Evolutionary conservation across 306 rosid species (phyloP).

Genomic region (Gastrolobium villosum): DNA sequence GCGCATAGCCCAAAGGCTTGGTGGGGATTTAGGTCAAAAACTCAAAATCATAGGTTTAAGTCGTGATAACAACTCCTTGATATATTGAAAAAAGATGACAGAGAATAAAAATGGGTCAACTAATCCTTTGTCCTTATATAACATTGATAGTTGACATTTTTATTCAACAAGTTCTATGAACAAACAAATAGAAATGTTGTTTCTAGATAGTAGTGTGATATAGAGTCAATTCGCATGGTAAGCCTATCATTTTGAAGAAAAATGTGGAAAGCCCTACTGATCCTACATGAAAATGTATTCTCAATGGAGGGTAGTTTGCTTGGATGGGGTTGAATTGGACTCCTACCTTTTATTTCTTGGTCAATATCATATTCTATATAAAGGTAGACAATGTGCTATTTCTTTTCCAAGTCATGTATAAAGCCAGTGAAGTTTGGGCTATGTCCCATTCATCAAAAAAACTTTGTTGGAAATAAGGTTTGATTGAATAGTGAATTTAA

Average conservation of each 20-base stretch:
- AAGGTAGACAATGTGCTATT: conserved; percentile 28
- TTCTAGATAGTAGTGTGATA: neutral
- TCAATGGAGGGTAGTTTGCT: conserved; percentile 7
- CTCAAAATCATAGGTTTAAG: conserved; percentile 13
- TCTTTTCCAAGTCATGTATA: neutral
- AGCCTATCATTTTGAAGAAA: neutral
- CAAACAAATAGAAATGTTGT: neutral
- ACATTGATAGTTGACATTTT: neutral
- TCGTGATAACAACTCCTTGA: conserved; percentile 2
- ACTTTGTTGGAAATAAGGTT: neutral
- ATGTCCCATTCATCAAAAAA: conserved; percentile 5
- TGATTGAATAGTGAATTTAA: conserved; percentile 24
- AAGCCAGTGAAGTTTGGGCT: conserved; percentile 5
- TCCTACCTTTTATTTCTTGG: neutral
- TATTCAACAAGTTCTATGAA: conserved; percentile 18
- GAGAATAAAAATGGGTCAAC: neutral
- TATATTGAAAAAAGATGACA: neutral
- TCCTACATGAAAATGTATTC: neutral
- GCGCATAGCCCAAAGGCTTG: neutral
- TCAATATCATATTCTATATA: neutral
- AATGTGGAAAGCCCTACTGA: neutral
- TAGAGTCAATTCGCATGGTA: conserved; percentile 15
- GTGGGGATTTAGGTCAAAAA: conserved; percentile 24
- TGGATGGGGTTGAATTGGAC: conserved; percentile 28
- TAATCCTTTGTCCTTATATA: neutral